Evolutionary conservation across 139 green algal genomes (phyloP).

Genomic region (Chlorella sp.): DNA sequence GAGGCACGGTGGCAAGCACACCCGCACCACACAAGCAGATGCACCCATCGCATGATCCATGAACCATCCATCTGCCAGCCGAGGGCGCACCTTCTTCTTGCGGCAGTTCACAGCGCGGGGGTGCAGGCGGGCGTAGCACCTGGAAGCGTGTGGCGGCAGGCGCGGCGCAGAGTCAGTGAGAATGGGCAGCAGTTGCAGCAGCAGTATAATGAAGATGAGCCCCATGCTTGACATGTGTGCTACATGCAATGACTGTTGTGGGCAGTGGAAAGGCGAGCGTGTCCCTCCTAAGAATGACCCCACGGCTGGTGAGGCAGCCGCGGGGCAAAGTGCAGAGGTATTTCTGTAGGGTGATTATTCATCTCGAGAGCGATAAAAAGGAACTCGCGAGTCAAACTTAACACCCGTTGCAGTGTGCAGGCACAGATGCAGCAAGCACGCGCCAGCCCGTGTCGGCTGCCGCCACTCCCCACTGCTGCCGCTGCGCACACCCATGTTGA

Average conservation of each 20-base stretch:
- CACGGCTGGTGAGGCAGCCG: not conserved
- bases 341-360: constrained; percentile 60
- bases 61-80: no score
- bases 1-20: no score
- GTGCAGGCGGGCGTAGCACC: constrained; percentile 99
- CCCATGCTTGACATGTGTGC: not conserved
- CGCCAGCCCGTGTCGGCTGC: not conserved
- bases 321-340: constrained; percentile 51
- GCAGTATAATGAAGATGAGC: not conserved
- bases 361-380: constrained; percentile 29
- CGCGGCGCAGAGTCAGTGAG: not conserved
- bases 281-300: constrained; percentile 38
- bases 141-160: constrained; percentile 13
- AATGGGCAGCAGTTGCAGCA: not conserved
- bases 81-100: not conserved
- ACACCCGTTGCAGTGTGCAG: constrained; percentile 1
- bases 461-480: not conserved
- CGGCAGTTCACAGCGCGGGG: constrained; percentile 97
- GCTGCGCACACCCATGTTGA: not conserved
- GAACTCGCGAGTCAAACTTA: constrained; percentile 52
- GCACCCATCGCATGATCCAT: no score
- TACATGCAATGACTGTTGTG: not conserved
- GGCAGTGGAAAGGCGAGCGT: not conserved
- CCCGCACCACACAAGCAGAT: no score
- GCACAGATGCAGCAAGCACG: not conserved